Conservation (phyloP, 2,329 filamentous ascomycete species). For the Chaetomium sp. region DNA sequence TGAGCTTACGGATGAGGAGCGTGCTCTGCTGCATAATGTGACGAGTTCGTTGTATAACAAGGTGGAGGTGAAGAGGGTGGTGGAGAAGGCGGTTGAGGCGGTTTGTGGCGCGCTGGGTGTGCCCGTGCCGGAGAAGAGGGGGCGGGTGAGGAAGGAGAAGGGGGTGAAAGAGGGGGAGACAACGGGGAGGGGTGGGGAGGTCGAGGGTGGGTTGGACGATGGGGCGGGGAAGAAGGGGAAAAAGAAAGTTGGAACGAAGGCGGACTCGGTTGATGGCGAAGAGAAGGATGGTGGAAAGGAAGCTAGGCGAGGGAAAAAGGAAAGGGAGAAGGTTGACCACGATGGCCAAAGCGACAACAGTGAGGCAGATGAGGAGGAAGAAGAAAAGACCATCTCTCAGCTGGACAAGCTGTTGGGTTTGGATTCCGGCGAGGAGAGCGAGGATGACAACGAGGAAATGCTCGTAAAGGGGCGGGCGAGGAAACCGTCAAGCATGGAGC, state of each 20-base stretch:
- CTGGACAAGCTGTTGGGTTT: conserved; percentile 34
- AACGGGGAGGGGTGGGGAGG: conserved; percentile 23
- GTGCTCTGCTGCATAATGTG: conserved; percentile 57
- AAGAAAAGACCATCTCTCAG: conserved; percentile 30
- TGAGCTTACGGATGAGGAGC: conserved; percentile 55
- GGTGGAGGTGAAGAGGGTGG: conserved; percentile 52
- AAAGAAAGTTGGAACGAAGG: conserved; percentile 8
- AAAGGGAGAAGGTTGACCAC: conserved; percentile 28
- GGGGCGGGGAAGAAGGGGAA: conserved; percentile 19
- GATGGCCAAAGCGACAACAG: conserved; percentile 33
- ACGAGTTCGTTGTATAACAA: conserved; percentile 60
- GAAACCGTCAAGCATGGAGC: conserved; percentile 29
- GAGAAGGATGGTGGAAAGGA: conserved; percentile 25
- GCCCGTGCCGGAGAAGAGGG: conserved; percentile 49
- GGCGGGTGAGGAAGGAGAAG: conserved; percentile 39
- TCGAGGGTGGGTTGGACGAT: conserved; percentile 7
- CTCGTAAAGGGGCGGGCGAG: conserved; percentile 37
- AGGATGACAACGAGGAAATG: conserved; percentile 13
- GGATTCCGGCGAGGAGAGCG: conserved; percentile 37
- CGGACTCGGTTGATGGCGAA: conserved; percentile 10
- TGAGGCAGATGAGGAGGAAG: conserved; percentile 25
- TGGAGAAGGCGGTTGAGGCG: conserved; percentile 52
- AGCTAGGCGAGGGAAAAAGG: conserved; percentile 5
- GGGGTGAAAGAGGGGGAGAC: conserved; percentile 39
- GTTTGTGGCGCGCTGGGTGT: conserved; percentile 55